phyloP scores from a whole-genome alignment of 2,329 filamentous ascomycete species.

The Apiospora rasikravindrae region DNA sequence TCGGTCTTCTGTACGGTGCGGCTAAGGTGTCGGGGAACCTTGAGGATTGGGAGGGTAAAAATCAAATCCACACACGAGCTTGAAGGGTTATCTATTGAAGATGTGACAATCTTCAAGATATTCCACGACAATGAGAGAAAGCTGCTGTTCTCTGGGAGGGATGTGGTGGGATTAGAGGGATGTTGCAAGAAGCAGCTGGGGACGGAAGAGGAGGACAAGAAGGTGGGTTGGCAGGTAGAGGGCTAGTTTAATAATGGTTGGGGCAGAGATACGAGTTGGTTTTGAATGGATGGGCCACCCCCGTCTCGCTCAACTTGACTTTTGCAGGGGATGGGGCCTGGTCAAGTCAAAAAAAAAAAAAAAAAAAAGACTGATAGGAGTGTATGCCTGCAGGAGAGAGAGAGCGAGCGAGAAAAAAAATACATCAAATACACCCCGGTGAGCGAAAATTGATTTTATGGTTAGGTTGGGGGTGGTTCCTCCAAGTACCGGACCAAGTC shows the following conservation, averaged over 20 bases:
- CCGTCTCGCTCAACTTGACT: constrained; percentile 4
- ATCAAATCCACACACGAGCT: neutral
- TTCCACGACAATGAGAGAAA: neutral
- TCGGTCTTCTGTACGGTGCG: neutral
- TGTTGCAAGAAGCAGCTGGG: constrained; percentile 5
- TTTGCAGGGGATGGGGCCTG: neutral
- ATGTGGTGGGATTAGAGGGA: constrained; percentile 10
- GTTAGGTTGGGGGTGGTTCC: neutral
- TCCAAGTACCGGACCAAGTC: neutral
- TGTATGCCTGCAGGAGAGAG: neutral
- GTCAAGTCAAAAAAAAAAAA: neutral
- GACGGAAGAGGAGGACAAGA: neutral
- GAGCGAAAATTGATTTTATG: neutral
- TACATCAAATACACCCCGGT: neutral
- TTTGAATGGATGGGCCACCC: constrained; percentile 18
- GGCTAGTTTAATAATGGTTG: constrained; percentile 20
- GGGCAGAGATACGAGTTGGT: constrained; percentile 18
- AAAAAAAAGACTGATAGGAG: neutral
- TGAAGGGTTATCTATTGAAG: neutral
- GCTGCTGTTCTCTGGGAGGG: constrained; percentile 3
- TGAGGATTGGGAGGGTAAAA: neutral
- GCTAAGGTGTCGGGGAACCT: neutral
- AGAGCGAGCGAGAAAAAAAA: neutral
- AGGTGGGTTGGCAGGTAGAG: constrained; percentile 11
- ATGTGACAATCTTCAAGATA: constrained; percentile 1